phyloP scores from a whole-genome alignment of 768 basidiomycete species.

The Trametes cinnabarina region DNA sequence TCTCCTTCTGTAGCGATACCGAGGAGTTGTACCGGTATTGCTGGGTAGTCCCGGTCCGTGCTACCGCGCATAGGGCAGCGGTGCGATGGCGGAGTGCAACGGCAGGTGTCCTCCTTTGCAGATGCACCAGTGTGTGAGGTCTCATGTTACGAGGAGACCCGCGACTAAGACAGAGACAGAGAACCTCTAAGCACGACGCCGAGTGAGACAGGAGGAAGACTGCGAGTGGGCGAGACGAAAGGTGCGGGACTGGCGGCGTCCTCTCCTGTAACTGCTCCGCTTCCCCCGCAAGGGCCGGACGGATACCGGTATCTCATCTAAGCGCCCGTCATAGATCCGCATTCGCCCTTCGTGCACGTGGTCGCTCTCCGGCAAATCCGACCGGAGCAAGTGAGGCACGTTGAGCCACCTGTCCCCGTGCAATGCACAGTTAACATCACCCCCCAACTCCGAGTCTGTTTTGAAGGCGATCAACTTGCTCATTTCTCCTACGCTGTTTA shows the following conservation, averaged over 20 bases:
- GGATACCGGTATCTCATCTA: slow-evolving; percentile 4
- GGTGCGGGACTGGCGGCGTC: too few relatives aligned
- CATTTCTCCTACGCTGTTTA: too few relatives aligned
- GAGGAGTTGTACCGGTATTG: slow-evolving; percentile 6
- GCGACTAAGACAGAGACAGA: too few relatives aligned
- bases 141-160: slow-evolving; percentile 2
- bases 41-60: not conserved
- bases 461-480: too few relatives aligned
- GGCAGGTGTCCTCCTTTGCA: not conserved
- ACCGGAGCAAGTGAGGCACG: not conserved
- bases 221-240: not conserved
- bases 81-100: not conserved
- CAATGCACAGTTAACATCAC: too few relatives aligned
- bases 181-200: not conserved
- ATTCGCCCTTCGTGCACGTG: too few relatives aligned
- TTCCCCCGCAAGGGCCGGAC: too few relatives aligned
- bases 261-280: too few relatives aligned
- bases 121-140: not conserved
- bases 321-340: slow-evolving; percentile 1
- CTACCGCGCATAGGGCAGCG: not conserved
- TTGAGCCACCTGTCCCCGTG: too few relatives aligned
- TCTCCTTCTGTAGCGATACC: slow-evolving; percentile 8
- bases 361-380: not conserved
- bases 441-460: too few relatives aligned
- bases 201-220: not conserved